Percentiles rank a stretch among this genome's conserved stretches.
phyloP scores from a whole-genome alignment of 2,329 filamentous ascomycete genomes.

The Cladophialophora immunda region DNA sequence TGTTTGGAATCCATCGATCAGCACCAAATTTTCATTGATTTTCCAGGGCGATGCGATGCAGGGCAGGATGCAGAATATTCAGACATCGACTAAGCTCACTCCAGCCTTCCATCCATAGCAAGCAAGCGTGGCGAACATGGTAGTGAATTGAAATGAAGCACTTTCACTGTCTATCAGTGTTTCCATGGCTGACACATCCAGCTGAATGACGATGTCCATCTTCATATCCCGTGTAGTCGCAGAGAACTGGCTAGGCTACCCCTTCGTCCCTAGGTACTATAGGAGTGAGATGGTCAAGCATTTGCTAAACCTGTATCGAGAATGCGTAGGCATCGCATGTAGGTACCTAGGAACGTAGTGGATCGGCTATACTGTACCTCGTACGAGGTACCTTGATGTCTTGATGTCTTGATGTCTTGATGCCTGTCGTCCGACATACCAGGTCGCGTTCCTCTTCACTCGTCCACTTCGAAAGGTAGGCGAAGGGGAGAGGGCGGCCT shows the following conservation, averaged over 20 bases:
- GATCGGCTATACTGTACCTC: no score
- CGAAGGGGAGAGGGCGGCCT: no score
- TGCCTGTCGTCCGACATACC: no score
- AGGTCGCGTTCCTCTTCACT: no score
- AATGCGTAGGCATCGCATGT: no score
- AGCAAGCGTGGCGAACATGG: constrained; percentile 3
- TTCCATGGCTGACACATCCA: not conserved
- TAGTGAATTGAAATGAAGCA: constrained; percentile 10
- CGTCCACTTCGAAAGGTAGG: no score
- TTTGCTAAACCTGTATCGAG: no score
- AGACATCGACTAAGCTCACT: constrained; percentile 8
- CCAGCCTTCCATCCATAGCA: constrained; percentile 11
- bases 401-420: no score
- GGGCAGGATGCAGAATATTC: constrained; percentile 8
- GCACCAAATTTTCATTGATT: constrained; percentile 19
- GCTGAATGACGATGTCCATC: not conserved
- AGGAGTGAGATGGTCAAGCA: no score
- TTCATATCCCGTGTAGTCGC: not conserved
- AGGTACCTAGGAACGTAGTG: no score
- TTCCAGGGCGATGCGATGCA: constrained; percentile 19
- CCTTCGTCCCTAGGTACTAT: no score
- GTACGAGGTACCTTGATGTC: no score
- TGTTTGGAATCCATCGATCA: constrained; percentile 27
- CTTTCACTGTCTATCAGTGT: not conserved
- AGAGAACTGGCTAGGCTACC: not conserved